Percentiles rank a stretch among this genome's conserved stretches.
These are phyloP conservation scores for Garcileccinum viscosum DNA, from an alignment of 1,284 basidiomycete genomes.

Conservation along the genomic window DNA sequence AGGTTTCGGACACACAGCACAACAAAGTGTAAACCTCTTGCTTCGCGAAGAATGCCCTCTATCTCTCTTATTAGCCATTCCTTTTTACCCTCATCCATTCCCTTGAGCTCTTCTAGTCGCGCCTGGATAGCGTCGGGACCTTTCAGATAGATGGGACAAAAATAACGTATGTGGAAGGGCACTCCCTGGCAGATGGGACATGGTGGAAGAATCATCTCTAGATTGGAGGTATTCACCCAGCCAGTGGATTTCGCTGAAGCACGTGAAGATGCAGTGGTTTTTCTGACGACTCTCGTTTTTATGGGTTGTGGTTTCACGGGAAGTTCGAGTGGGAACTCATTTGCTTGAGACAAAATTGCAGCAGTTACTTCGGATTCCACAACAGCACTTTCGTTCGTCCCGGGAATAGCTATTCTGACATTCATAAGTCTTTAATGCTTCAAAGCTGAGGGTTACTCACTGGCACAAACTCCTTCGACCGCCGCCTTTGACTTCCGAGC, in stretches of 20 bases:
- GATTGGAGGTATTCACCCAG: neutral
- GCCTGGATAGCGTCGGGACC: conserved; percentile 46
- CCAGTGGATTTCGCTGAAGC: neutral
- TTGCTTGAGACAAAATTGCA: conserved; percentile 26
- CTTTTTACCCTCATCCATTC: conserved; percentile 32
- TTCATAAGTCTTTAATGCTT: conserved; percentile 24
- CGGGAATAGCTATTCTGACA: conserved; percentile 34
- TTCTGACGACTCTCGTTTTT: conserved; percentile 16
- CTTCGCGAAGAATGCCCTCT: conserved; percentile 32
- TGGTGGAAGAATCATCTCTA: conserved; percentile 12
- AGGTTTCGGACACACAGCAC: neutral
- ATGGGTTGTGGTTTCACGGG: conserved; percentile 15
- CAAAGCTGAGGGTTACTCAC: conserved; percentile 25
- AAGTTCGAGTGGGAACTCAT: conserved; percentile 11
- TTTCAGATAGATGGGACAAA: conserved; percentile 48
- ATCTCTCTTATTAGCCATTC: conserved; percentile 44
- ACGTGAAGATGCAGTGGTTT: conserved; percentile 4
- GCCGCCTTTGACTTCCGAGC: neutral
- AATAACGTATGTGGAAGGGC: conserved; percentile 46
- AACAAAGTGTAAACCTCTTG: conserved; percentile 22
- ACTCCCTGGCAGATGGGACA: conserved; percentile 49
- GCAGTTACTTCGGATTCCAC: conserved; percentile 28
- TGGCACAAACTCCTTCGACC: conserved; percentile 20
- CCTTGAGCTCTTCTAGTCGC: conserved; percentile 45
- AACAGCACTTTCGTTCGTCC: conserved; percentile 27